A percentile compares a stretch with the other conserved stretches of the same genome.
phyloP scores from a whole-genome alignment of 2,329 filamentous ascomycete species.

The Penicillium hordei region DNA sequence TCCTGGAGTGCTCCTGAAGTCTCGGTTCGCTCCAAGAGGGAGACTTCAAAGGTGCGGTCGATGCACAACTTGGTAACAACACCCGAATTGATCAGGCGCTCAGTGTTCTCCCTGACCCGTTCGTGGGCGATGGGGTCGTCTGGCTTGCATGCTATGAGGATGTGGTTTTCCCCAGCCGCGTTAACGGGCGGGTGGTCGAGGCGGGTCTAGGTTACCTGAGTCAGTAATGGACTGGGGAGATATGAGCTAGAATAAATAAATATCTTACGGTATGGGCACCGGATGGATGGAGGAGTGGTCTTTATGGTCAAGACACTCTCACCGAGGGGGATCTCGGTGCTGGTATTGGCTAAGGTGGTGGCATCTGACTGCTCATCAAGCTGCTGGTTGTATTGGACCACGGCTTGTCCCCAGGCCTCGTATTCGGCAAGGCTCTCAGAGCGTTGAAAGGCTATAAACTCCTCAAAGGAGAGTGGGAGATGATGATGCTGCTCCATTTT shows the following conservation, averaged over 20 bases:
- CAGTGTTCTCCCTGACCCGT: background rate
- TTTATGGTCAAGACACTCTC: background rate
- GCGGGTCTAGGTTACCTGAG: background rate
- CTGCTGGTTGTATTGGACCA: background rate
- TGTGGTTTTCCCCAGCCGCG: background rate
- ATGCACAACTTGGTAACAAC: background rate
- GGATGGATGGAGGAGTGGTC: background rate
- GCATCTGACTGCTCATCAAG: background rate
- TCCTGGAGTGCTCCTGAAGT: background rate
- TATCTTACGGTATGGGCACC: background rate
- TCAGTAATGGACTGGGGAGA: background rate
- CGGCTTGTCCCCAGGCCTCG: background rate
- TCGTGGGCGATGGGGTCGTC: background rate
- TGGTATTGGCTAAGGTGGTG: background rate
- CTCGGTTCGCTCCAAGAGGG: background rate
- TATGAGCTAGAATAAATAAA: no score
- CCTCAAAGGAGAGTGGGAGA: background rate
- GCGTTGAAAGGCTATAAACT: background rate
- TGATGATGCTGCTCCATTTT: background rate
- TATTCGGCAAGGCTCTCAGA: background rate
- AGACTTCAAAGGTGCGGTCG: background rate
- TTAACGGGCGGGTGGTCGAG: background rate
- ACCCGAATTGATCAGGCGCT: background rate
- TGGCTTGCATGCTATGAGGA: background rate
- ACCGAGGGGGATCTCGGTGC: background rate